Conservation (phyloP, 495 filamentous ascomycete species). For the Xylaria longipes region DNA sequence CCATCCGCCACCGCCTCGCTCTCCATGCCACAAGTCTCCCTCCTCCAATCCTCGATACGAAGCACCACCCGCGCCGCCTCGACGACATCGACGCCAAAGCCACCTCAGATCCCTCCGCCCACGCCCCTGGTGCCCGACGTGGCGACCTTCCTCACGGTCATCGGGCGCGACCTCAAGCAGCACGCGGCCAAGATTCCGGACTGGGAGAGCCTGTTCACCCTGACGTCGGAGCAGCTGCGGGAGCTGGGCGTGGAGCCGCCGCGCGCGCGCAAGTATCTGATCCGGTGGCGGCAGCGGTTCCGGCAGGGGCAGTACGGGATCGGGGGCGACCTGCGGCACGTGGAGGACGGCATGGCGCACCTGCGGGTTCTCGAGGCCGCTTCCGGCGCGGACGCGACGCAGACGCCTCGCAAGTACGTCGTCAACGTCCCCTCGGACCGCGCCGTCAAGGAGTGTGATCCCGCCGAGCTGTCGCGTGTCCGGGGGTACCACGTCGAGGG, state of each 20-base stretch:
- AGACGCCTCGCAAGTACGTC: constrained; percentile 48
- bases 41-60: constrained; percentile 31
- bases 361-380: constrained; percentile 67
- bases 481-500: constrained; percentile 69
- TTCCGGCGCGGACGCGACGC: constrained; percentile 34
- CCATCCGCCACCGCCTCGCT: constrained; percentile 3
- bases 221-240: constrained; percentile 76
- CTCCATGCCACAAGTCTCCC: constrained; percentile 1
- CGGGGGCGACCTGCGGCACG: constrained; percentile 77
- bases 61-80: constrained; percentile 36
- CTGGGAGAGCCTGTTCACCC: constrained; percentile 86
- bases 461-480: constrained; percentile 57
- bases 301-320: constrained; percentile 74
- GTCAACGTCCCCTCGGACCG: constrained; percentile 74
- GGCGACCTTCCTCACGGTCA: constrained; percentile 85
- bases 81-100: constrained; percentile 41
- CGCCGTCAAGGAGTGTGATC: constrained; percentile 49
- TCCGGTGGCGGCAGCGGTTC: constrained; percentile 86
- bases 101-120: constrained; percentile 65
- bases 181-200: constrained; percentile 83
- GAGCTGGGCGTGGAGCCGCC: constrained; percentile 87
- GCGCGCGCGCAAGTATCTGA: constrained; percentile 78
- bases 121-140: constrained; percentile 88
- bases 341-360: constrained; percentile 74
- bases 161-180: constrained; percentile 82